These are phyloP conservation scores for Cercospora citrullina DNA, from an alignment of 2,329 filamentous ascomycete genomes.

Conservation along the genomic window DNA sequence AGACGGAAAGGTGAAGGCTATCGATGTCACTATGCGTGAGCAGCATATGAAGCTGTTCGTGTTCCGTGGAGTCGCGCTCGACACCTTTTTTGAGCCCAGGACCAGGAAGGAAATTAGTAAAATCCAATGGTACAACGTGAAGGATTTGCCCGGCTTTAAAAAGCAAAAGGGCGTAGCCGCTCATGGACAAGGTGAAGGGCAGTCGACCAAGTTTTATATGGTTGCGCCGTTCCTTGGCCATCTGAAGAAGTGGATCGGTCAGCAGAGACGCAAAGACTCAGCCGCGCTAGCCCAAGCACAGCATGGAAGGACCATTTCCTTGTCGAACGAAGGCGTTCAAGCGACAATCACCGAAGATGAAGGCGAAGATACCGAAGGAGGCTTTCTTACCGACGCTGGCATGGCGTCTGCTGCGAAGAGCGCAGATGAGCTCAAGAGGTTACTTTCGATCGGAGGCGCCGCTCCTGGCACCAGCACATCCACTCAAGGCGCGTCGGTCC, in stretches of 20 bases:
- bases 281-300: constrained; percentile 11
- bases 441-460: constrained; percentile 45
- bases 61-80: constrained; percentile 82
- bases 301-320: constrained; percentile 20
- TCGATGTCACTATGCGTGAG: constrained; percentile 86
- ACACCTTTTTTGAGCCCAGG: constrained; percentile 82
- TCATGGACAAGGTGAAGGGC: constrained; percentile 58
- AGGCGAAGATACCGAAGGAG: constrained; percentile 21
- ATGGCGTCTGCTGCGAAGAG: constrained; percentile 22
- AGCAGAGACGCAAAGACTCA: constrained; percentile 71
- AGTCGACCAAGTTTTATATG: constrained; percentile 94
- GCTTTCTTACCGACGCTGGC: constrained; percentile 21
- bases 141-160: constrained; percentile 79
- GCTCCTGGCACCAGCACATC: constrained; percentile 18
- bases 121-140: constrained; percentile 91
- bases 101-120: constrained; percentile 97
- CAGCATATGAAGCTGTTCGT: constrained; percentile 93
- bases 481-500: constrained; percentile 34
- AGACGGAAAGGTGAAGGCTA: constrained; percentile 69
- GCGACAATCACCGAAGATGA: constrained; percentile 26
- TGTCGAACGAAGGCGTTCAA: constrained; percentile 18
- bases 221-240: constrained; percentile 87
- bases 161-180: constrained; percentile 68
- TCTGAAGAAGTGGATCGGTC: constrained; percentile 86
- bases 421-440: constrained; percentile 51